Evolutionary conservation across 2,329 filamentous ascomycete genomes (phyloP).

Genomic region (Ceratocystis albifundus): DNA sequence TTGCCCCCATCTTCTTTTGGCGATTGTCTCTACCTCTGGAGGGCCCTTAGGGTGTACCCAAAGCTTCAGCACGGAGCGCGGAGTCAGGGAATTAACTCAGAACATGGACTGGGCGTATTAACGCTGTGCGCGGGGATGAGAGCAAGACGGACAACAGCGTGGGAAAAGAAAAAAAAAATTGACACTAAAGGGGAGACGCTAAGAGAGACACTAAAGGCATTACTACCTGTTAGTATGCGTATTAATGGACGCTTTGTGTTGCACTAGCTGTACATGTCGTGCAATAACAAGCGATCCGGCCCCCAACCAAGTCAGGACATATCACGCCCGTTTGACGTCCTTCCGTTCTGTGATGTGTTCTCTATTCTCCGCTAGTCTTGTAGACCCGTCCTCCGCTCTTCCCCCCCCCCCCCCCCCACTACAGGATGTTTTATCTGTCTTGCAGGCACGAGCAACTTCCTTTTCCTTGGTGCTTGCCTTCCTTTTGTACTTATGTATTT

Average conservation of each 20-base stretch:
- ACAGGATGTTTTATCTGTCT: neutral
- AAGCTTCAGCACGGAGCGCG: neutral
- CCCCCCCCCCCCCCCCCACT: neutral
- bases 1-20: neutral
- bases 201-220: neutral
- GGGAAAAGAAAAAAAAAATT: no score
- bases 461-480: neutral
- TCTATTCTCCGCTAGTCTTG: neutral
- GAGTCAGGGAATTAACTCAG: no score
- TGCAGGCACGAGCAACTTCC: neutral
- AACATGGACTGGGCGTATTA: no score
- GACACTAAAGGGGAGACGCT: neutral
- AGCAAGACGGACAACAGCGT: no score
- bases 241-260: neutral
- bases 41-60: neutral
- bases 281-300: neutral
- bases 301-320: neutral
- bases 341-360: conserved; percentile 5
- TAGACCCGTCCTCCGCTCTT: neutral
- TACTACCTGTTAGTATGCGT: neutral
- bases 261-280: neutral
- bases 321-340: neutral
- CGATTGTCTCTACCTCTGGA: neutral
- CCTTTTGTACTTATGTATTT: neutral
- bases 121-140: no score